phyloP scores from a whole-genome alignment of 371 early-diverging fungal genomes.

The Mortierella sp. region DNA sequence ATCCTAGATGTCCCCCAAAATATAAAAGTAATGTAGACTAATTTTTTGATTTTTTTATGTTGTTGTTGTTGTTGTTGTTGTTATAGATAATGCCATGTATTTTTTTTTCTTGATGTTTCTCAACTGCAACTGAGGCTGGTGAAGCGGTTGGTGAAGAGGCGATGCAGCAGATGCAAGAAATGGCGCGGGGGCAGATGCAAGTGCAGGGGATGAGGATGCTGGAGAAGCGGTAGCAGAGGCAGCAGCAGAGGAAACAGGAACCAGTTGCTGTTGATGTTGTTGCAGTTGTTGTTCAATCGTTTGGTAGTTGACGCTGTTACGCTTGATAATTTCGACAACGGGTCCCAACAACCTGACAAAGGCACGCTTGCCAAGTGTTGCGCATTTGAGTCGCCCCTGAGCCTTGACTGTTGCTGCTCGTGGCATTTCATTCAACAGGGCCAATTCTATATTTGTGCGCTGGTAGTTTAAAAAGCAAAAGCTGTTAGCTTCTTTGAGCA shows the following conservation, averaged over 20 bases:
- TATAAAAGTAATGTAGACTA: too few relatives aligned
- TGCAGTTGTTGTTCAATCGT: constrained; percentile 57
- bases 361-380: constrained; percentile 90
- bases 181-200: constrained; percentile 26
- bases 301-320: constrained; percentile 88
- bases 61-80: neutral
- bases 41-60: too few relatives aligned
- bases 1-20: too few relatives aligned
- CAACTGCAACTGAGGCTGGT: constrained; percentile 17
- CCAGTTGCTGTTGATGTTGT: constrained; percentile 27
- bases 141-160: constrained; percentile 25
- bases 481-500: too few relatives aligned
- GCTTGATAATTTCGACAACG: constrained; percentile 90
- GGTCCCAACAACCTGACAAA: constrained; percentile 95
- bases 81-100: neutral
- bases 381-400: constrained; percentile 89
- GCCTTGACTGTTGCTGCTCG: constrained; percentile 94
- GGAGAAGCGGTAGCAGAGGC: constrained; percentile 14
- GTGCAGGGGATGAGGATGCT: constrained; percentile 24
- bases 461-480: neutral
- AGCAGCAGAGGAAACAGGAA: constrained; percentile 11
- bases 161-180: constrained; percentile 17
- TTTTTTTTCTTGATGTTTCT: too few relatives aligned
- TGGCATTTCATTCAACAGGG: constrained; percentile 90
- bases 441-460: constrained; percentile 75